Evolutionary conservation across 306 rosid species (phyloP).

Genomic region (Elaeagnus macrophylla): DNA sequence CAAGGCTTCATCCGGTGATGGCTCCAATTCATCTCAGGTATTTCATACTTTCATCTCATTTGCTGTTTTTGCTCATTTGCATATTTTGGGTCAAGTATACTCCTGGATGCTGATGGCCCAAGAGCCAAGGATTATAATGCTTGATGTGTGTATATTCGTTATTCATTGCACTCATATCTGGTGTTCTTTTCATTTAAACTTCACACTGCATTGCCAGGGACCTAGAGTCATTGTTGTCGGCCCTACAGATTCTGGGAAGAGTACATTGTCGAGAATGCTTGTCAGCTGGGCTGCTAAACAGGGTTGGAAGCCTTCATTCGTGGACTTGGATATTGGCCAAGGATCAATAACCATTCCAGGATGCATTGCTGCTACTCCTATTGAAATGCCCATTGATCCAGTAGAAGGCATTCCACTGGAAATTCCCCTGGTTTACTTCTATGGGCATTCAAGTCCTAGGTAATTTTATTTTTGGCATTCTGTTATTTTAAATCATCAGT

Average conservation of each 20-base stretch:
- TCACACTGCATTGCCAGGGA: conserved; percentile 44
- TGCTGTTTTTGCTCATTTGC: neutral
- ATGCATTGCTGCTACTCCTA: conserved; percentile 88
- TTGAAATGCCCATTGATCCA: conserved; percentile 93
- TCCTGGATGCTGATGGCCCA: neutral
- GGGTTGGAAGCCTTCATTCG: conserved; percentile 91
- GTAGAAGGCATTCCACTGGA: conserved; percentile 94
- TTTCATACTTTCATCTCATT: neutral
- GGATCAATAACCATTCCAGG: conserved; percentile 93
- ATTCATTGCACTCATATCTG: neutral
- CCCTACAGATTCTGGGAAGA: conserved; percentile 86
- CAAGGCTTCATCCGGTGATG: conserved; percentile 49
- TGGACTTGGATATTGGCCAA: conserved; percentile 94
- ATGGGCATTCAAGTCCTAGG: conserved; percentile 86
- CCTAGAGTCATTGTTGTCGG: conserved; percentile 97
- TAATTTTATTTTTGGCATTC: conserved; percentile 14
- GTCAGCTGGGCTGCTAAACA: conserved; percentile 98
- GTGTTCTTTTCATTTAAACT: neutral
- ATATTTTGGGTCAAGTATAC: neutral
- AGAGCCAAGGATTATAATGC: neutral
- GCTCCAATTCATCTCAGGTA: conserved; percentile 57
- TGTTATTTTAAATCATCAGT: conserved; percentile 8
- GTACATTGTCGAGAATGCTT: conserved; percentile 85
- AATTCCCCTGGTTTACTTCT: conserved; percentile 85
- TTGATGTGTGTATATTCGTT: conserved; percentile 11